These are phyloP conservation scores for Termitomyces sp. DNA, from an alignment of 768 basidiomycete genomes.

Conservation along the genomic window DNA sequence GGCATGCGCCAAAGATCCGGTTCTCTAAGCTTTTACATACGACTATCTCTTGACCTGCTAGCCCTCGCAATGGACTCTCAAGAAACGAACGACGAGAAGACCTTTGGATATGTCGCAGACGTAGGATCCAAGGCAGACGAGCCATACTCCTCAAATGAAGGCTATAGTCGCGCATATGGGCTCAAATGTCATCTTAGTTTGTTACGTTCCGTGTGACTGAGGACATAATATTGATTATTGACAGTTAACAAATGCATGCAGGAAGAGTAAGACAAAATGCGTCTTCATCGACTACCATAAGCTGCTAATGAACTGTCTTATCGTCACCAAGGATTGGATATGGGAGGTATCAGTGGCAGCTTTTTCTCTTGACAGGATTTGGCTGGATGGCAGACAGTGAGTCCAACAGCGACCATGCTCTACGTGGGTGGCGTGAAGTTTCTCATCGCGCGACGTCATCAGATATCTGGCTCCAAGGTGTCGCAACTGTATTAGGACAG, in stretches of 20 bases:
- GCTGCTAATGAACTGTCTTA: background rate
- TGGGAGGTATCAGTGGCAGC: conserved; percentile 43
- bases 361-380: conserved; percentile 40
- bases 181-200: conserved; percentile 18
- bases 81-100: background rate
- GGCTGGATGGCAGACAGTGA: conserved; percentile 48
- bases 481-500: conserved; percentile 40
- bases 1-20: too few species aligned
- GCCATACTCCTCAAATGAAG: conserved; percentile 1
- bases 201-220: background rate
- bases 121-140: background rate
- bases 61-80: background rate
- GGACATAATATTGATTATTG: background rate
- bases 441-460: background rate
- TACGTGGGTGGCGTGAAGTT: background rate
- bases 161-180: conserved; percentile 14
- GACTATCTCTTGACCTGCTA: background rate
- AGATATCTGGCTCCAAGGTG: conserved; percentile 44
- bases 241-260: conserved; percentile 42
- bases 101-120: background rate
- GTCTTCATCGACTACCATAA: background rate
- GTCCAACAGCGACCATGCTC: conserved; percentile 7
- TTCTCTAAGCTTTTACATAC: too few species aligned
- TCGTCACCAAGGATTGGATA: conserved; percentile 35
- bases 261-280: conserved; percentile 27